These are phyloP conservation scores for Lasiodiplodia sp. DNA, from an alignment of 2,329 filamentous ascomycete genomes.

Conservation along the genomic window DNA sequence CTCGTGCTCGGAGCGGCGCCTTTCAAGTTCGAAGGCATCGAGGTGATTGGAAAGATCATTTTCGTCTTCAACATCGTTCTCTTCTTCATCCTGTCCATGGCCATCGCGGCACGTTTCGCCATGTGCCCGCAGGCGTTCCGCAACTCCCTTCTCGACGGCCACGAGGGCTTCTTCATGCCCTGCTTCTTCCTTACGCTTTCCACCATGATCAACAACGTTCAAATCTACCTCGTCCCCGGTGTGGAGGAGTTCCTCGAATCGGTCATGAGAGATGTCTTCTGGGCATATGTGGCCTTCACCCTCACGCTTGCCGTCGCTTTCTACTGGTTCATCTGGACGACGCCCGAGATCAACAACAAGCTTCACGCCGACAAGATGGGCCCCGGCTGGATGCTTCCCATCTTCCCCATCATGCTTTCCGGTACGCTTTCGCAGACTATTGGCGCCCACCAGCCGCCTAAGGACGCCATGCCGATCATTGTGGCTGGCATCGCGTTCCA, in stretches of 20 bases:
- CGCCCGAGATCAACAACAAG: slow-evolving; percentile 43
- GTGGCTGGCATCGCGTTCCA: slow-evolving; percentile 73
- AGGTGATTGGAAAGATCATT: slow-evolving; percentile 59
- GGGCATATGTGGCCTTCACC: slow-evolving; percentile 52
- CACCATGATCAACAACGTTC: slow-evolving; percentile 53
- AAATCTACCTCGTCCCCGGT: slow-evolving; percentile 48
- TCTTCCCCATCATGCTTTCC: slow-evolving; percentile 76
- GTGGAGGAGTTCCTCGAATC: slow-evolving; percentile 51
- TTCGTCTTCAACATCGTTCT: slow-evolving; percentile 60
- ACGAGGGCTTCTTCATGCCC: slow-evolving; percentile 59
- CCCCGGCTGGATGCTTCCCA: slow-evolving; percentile 76
- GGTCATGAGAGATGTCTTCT: slow-evolving; percentile 51
- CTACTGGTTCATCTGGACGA: slow-evolving; percentile 69
- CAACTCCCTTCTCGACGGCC: slow-evolving; percentile 56
- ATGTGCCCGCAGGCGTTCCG: slow-evolving; percentile 54
- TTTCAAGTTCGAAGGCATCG: slow-evolving; percentile 56
- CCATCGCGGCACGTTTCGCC: slow-evolving; percentile 54
- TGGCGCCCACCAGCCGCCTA: slow-evolving; percentile 64
- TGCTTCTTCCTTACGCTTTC: slow-evolving; percentile 52
- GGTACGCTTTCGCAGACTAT: slow-evolving; percentile 75
- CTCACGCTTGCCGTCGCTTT: slow-evolving; percentile 51
- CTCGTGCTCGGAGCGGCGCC: slow-evolving; percentile 54
- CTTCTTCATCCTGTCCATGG: slow-evolving; percentile 46
- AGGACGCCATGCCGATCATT: slow-evolving; percentile 67
- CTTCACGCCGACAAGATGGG: slow-evolving; percentile 72